phyloP scores from a whole-genome alignment of 2,329 filamentous ascomycete genomes.

The Colletotrichum godetiae region DNA sequence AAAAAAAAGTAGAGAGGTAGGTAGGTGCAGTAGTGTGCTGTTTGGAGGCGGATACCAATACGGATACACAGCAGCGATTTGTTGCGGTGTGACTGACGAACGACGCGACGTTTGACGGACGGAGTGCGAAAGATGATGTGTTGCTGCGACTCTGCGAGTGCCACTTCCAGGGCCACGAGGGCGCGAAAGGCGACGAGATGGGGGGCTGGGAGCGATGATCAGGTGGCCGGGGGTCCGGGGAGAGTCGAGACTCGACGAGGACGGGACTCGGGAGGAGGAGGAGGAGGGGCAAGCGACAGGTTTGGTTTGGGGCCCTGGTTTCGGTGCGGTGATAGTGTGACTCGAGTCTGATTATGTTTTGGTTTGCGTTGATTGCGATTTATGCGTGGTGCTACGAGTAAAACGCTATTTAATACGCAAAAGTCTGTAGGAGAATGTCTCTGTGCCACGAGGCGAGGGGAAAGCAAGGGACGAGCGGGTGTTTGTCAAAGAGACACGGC shows the following conservation, averaged over 20 bases:
- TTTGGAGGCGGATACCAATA: conserved; percentile 2
- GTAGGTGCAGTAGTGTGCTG: conserved; percentile 7
- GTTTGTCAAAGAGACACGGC: background rate
- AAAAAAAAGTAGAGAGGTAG: background rate
- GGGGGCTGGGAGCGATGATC: background rate
- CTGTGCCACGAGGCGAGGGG: background rate
- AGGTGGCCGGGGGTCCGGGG: background rate
- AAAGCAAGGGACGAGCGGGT: background rate
- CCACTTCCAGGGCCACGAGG: conserved; percentile 4
- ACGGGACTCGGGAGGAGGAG: too few species aligned
- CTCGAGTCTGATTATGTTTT: background rate
- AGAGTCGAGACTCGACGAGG: too few species aligned
- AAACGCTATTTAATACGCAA: background rate
- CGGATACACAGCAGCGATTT: background rate
- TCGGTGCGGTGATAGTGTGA: background rate
- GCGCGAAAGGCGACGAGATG: background rate
- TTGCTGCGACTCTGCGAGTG: background rate
- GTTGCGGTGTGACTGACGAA: conserved; percentile 21
- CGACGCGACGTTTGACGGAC: background rate
- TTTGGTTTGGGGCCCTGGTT: background rate
- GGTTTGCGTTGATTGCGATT: background rate
- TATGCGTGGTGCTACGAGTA: background rate
- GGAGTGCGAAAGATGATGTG: background rate
- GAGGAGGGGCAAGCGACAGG: background rate
- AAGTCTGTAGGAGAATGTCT: background rate